These are phyloP conservation scores for Coniosporium tulheliwenetii DNA, from an alignment of 2,329 filamentous ascomycete species.

Conservation along the genomic window DNA sequence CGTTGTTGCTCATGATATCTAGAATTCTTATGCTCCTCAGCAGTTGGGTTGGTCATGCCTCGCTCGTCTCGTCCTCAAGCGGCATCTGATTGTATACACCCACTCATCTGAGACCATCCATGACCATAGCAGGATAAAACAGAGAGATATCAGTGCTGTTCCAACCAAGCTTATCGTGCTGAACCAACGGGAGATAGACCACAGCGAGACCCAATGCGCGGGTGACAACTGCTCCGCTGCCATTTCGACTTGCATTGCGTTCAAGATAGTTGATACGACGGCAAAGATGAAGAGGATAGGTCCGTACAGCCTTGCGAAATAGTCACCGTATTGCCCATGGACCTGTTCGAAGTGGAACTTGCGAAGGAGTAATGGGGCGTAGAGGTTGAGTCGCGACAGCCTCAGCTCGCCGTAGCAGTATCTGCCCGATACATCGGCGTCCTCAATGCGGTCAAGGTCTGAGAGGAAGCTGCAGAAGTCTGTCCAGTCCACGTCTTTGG, in stretches of 20 bases:
- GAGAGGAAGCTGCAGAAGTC: conserved; percentile 11
- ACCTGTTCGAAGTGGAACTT: conserved; percentile 1
- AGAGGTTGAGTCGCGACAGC: conserved; percentile 2
- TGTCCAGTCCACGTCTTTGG: conserved; percentile 13
- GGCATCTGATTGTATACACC: too few species aligned
- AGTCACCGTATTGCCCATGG: conserved; percentile 1
- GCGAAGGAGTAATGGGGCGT: background rate
- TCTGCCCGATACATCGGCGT: conserved; percentile 14
- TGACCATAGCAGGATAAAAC: conserved; percentile 8
- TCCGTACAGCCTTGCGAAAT: conserved; percentile 1
- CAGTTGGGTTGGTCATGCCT: too few species aligned
- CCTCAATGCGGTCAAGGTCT: conserved; percentile 10
- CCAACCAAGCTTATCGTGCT: conserved; percentile 8
- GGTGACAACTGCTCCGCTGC: conserved; percentile 5
- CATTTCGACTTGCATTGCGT: conserved; percentile 9
- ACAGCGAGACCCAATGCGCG: conserved; percentile 1
- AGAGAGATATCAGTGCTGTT: conserved; percentile 4
- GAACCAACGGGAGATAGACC: conserved; percentile 8
- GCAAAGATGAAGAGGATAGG: conserved; percentile 4
- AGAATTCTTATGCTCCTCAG: too few species aligned
- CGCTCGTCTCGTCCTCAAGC: too few species aligned
- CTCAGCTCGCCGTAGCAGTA: conserved; percentile 22
- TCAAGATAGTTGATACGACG: conserved; percentile 9
- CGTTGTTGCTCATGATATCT: too few species aligned
- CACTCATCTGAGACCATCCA: too few species aligned